Percentiles rank a stretch among this genome's conserved stretches.
phyloP scores from a whole-genome alignment of 75 land plant genomes.

The Chamaecyparis obtusa region DNA sequence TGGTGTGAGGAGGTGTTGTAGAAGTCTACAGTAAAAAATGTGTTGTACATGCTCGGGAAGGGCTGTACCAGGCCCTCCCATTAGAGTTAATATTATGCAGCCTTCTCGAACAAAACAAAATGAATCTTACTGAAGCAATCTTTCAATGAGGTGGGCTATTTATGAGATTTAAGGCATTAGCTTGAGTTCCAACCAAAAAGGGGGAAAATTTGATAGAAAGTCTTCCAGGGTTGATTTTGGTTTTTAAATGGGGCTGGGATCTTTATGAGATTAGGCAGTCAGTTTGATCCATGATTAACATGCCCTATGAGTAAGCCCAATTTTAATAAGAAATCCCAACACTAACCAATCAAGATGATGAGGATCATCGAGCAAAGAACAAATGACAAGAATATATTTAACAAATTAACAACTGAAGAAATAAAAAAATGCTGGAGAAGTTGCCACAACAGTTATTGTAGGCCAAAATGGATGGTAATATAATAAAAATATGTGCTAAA shows the following conservation, averaged over 20 bases:
- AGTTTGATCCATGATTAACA: neutral
- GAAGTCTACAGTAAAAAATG: too few species aligned
- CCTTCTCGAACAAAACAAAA: too few species aligned
- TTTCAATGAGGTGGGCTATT: neutral
- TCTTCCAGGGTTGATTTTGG: neutral
- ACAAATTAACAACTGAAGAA: too few species aligned
- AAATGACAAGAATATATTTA: neutral
- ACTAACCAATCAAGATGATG: neutral
- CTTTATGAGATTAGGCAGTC: neutral
- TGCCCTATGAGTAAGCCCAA: neutral
- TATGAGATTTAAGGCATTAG: neutral
- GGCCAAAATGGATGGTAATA: too few species aligned
- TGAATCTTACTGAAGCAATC: neutral
- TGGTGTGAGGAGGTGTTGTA: too few species aligned
- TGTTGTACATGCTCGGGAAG: too few species aligned
- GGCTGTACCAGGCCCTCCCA: too few species aligned
- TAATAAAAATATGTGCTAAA: too few species aligned
- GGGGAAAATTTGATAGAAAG: neutral
- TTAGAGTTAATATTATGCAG: too few species aligned
- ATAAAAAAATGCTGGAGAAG: neutral
- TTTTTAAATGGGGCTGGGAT: neutral
- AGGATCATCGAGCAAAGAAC: neutral
- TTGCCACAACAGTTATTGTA: neutral
- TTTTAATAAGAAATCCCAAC: neutral
- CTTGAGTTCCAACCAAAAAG: neutral